A percentile compares a stretch with the other conserved stretches of the same genome.
Conservation (phyloP, 257 asterid genomes). For the Knoxia roxburghii region DNA sequence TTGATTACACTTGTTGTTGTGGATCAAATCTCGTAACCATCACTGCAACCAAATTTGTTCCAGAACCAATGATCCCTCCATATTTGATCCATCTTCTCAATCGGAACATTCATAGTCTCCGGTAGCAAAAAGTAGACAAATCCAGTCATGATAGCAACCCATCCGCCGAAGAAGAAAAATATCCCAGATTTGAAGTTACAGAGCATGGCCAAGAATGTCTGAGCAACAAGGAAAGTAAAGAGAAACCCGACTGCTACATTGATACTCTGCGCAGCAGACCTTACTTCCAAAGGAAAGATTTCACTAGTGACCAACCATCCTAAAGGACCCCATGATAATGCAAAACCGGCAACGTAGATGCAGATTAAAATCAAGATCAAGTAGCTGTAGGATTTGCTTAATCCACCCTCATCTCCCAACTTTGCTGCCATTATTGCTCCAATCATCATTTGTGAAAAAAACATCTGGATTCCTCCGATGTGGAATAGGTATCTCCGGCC, state of each 20-base stretch:
- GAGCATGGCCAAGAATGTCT: constrained; percentile 58
- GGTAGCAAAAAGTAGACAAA: constrained; percentile 59
- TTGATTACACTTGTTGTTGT: too few species aligned
- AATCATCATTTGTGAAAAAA: constrained; percentile 39
- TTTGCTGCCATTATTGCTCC: constrained; percentile 57
- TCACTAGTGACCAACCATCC: constrained; percentile 83
- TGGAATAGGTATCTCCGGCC: constrained; percentile 49
- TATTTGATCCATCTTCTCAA: constrained; percentile 65
- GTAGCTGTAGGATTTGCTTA: constrained; percentile 43
- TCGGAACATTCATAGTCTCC: constrained; percentile 74
- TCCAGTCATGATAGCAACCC: constrained; percentile 66
- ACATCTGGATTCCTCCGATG: constrained; percentile 55
- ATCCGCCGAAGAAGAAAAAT: constrained; percentile 73
- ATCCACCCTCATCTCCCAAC: constrained; percentile 51
- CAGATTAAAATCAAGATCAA: constrained; percentile 45
- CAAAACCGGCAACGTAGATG: constrained; percentile 59
- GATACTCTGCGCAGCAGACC: constrained; percentile 72
- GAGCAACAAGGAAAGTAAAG: constrained; percentile 59
- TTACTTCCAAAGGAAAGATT: constrained; percentile 61
- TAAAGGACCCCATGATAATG: constrained; percentile 78
- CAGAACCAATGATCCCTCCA: constrained; percentile 62
- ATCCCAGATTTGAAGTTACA: constrained; percentile 55
- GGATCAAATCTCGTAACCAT: too few species aligned
- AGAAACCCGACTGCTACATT: constrained; percentile 53
- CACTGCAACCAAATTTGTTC: too few species aligned